Conservation (phyloP, 805 yeast genomes). For the Starmerella scarabaei region DNA sequence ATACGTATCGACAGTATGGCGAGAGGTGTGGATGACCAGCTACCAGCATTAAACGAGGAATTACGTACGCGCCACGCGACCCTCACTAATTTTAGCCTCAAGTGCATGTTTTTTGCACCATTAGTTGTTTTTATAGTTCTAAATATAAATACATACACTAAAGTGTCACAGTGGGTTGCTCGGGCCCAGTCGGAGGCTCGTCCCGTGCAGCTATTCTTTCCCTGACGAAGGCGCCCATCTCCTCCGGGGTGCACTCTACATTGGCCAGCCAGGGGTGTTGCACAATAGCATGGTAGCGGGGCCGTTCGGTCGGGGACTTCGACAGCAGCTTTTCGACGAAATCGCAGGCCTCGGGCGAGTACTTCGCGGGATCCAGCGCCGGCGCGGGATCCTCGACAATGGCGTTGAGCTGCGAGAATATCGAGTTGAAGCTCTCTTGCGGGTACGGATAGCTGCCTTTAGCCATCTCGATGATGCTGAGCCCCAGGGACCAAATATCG, state of each 20-base stretch:
- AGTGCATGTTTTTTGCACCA: no score
- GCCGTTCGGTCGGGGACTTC: constrained; percentile 70
- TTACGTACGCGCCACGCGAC: no score
- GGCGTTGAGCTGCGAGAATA: constrained; percentile 85
- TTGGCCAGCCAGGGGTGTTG: constrained; percentile 71
- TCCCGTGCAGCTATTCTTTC: no score
- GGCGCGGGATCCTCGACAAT: constrained; percentile 96
- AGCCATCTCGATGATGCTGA: constrained; percentile 76
- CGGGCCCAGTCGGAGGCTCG: no score
- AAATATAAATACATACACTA: no score
- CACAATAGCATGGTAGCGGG: constrained; percentile 61
- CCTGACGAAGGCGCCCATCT: constrained; percentile 30
- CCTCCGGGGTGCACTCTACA: constrained; percentile 27
- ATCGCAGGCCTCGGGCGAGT: constrained; percentile 62
- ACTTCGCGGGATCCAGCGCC: constrained; percentile 47
- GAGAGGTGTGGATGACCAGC: no score
- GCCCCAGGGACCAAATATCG: constrained; percentile 90
- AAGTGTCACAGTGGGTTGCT: no score
- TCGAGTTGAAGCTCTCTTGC: constrained; percentile 78
- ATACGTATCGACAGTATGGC: no score
- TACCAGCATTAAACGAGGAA: no score
- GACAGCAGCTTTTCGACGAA: constrained; percentile 61
- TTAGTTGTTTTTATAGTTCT: no score
- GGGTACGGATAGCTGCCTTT: constrained; percentile 93
- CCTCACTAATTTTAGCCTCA: no score